A percentile compares a stretch with the other conserved stretches of the same genome.
Conservation (phyloP, 345 rosid species). For the Gossypium arboreum region DNA sequence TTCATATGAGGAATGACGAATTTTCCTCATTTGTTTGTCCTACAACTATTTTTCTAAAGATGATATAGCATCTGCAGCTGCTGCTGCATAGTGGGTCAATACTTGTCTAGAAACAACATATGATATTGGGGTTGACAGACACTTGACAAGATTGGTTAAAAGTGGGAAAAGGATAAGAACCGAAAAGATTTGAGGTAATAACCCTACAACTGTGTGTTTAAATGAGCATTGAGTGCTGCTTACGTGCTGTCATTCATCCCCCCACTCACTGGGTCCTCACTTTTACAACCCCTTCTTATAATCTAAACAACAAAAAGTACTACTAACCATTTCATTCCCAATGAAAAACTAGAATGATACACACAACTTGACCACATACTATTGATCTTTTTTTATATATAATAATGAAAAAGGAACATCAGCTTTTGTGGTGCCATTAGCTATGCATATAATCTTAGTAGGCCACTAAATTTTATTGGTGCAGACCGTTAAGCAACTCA, state of each 20-base stretch:
- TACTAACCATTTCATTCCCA: not conserved
- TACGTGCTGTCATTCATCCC: not conserved
- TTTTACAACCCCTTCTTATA: too few relatives aligned
- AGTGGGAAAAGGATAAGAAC: not conserved
- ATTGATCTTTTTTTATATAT: not conserved
- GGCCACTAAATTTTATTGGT: too few relatives aligned
- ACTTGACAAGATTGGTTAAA: not conserved
- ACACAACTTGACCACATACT: not conserved
- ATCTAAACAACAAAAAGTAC: not conserved
- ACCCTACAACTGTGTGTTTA: not conserved
- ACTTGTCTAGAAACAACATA: not conserved
- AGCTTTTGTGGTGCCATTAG: not conserved
- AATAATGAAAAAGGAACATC: not conserved
- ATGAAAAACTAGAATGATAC: not conserved
- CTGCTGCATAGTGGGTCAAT: too few relatives aligned
- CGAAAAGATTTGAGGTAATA: slow-evolving; percentile 1
- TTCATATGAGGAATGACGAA: not conserved
- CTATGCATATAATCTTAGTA: too few relatives aligned
- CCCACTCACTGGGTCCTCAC: not conserved
- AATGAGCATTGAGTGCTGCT: not conserved
- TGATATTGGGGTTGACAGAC: not conserved
- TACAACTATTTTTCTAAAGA: not conserved
- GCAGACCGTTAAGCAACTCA: too few relatives aligned
- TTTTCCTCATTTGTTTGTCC: not conserved
- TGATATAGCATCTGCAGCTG: too few relatives aligned